Evolutionary conservation across 768 basidiomycete species (phyloP), one percentile per base, ranked within the genome.

Genomic region (Hericium rajendrae): DNA sequence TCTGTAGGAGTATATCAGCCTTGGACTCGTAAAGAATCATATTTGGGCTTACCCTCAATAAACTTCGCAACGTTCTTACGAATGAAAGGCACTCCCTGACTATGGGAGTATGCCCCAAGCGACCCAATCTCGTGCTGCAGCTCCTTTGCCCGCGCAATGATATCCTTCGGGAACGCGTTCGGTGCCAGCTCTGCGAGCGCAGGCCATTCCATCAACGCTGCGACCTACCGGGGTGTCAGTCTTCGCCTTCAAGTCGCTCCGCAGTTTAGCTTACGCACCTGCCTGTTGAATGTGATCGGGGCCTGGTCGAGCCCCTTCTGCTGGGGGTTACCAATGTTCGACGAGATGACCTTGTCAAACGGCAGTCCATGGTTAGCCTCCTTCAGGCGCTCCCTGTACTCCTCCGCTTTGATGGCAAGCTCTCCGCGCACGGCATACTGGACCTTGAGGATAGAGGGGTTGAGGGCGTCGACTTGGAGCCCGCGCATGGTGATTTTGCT

Each of bases 321-420:
- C 72, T 99, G 95, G 0, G 97, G 95, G 67, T 99, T 98, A 10
- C 95, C 95, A 59, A 99, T 99, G 74, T 98, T 99, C 60, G 92
- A 91, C 28, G 84, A 88, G 70, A 97, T 95, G 71, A 98, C 78
- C 64, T 83, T 81, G 69, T 84, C 80, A 72, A 98, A 99, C 15
- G 93, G 92, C 15, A 97, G 78, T 18, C 74, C 75, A 61, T 80
- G 73, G 57, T 75, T 68, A 22, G 74, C 72, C 56, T 51, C 71
- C 71, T 83, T 80, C 67, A 98, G 81, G 64, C 77, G 71, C 53
- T 85, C 85, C 56, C 87, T 80, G 63, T 89, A 84, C 54, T 82
- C 74, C 71, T 97, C 94, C 0, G 95, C 92, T 69, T 88, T 91
- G 75, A 97, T 90, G 3, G 95, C 93, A 61, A 98, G 84, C 73